These are phyloP conservation scores for Beauveria scarabaeidicola DNA, from an alignment of 2,329 filamentous ascomycete genomes.

Conservation along the genomic window DNA sequence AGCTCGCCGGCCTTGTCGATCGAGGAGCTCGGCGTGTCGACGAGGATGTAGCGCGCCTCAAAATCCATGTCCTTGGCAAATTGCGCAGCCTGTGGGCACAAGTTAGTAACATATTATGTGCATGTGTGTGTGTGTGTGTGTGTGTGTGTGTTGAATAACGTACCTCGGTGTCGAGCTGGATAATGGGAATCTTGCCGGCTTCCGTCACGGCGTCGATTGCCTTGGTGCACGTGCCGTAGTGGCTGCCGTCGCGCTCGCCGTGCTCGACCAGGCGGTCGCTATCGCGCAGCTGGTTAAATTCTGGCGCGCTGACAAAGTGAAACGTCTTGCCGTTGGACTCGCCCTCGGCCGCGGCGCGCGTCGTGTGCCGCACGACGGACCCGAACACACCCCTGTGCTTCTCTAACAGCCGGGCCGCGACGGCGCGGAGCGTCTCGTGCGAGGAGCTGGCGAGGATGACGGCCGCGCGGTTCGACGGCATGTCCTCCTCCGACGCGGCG, in stretches of 20 bases:
- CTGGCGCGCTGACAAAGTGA: constrained; percentile 46
- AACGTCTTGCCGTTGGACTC: constrained; percentile 45
- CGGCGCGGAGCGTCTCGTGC: constrained; percentile 53
- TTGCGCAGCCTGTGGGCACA: constrained; percentile 37
- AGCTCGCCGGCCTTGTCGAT: constrained; percentile 14
- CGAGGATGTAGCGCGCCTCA: constrained; percentile 44
- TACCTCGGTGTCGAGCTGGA: constrained; percentile 46
- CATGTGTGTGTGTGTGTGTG: too few species aligned
- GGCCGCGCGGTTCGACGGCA: constrained; percentile 41
- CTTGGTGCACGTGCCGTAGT: constrained; percentile 50
- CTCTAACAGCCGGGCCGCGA: constrained; percentile 55
- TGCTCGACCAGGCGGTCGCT: constrained; percentile 53
- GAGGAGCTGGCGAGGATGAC: constrained; percentile 62
- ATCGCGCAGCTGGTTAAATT: constrained; percentile 51
- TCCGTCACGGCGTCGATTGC: constrained; percentile 43
- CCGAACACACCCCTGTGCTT: constrained; percentile 59
- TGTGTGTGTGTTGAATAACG: constrained; percentile 15
- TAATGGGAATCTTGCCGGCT: constrained; percentile 50
- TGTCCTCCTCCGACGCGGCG: constrained; percentile 25
- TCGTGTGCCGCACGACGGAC: constrained; percentile 46
- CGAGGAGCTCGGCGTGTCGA: constrained; percentile 33
- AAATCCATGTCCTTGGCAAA: constrained; percentile 51
- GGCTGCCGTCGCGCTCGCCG: constrained; percentile 37
- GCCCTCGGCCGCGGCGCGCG: constrained; percentile 37
- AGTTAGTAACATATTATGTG: neutral